Conservation (phyloP, 83 land plant genomes). For the Picea abies region DNA sequence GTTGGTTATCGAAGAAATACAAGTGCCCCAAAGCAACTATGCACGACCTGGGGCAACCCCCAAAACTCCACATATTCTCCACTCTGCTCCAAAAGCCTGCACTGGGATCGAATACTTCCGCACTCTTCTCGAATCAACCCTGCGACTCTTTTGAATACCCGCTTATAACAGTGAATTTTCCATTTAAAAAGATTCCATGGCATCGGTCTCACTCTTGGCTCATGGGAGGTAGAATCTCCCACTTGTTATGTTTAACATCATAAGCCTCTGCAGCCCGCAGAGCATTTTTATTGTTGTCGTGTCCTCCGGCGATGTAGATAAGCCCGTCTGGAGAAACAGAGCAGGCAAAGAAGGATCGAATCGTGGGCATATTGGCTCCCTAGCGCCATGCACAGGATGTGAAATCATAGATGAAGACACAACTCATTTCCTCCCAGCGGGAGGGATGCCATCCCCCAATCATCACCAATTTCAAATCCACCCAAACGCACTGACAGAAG, state of each 20-base stretch:
- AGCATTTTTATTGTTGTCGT: conserved; percentile 36
- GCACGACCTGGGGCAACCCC: conserved; percentile 18
- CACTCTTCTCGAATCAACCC: conserved; percentile 28
- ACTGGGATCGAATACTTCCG: conserved; percentile 27
- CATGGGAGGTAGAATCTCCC: no score
- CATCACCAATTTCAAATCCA: neutral
- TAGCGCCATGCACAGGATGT: neutral
- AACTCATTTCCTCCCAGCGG: no score
- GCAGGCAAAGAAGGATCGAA: conserved; percentile 8
- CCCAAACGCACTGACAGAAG: neutral
- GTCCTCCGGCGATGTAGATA: conserved; percentile 68
- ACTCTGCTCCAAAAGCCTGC: conserved; percentile 19
- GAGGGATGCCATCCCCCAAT: no score
- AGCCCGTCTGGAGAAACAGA: no score
- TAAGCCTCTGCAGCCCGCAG: conserved; percentile 36
- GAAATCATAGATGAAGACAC: no score
- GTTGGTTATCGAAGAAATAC: conserved; percentile 17
- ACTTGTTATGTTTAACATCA: neutral
- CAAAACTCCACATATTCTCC: conserved; percentile 27
- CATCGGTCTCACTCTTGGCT: conserved; percentile 11
- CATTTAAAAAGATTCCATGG: neutral
- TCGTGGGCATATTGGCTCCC: neutral
- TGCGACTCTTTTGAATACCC: conserved; percentile 33
- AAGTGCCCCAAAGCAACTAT: neutral
- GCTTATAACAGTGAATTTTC: conserved; percentile 31